Conservation (phyloP, 2,329 filamentous ascomycete genomes). For the Hymenoscyphus albidus region DNA sequence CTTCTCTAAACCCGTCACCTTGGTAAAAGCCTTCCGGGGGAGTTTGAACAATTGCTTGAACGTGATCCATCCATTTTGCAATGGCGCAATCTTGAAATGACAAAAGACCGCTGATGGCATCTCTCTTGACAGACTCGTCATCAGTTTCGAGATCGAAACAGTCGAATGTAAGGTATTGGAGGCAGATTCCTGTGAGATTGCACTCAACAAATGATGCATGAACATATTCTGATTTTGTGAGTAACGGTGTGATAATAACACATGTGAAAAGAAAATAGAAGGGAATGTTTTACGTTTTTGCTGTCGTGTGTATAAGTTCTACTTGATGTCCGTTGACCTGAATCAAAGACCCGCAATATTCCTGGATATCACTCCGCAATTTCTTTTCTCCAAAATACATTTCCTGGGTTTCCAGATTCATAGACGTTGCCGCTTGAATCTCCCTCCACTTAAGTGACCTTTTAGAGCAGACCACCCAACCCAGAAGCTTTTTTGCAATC, state of each 20-base stretch:
- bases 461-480: conserved; percentile 40
- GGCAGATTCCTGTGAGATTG: conserved; percentile 29
- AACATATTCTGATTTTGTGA: not conserved
- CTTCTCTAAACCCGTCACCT: not conserved
- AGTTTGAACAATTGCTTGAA: conserved; percentile 18
- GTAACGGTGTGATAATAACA: not conserved
- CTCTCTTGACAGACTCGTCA: conserved; percentile 5
- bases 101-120: conserved; percentile 21
- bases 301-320: conserved; percentile 39
- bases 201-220: conserved; percentile 17
- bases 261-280: not conserved
- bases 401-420: conserved; percentile 30
- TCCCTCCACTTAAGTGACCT: conserved; percentile 40
- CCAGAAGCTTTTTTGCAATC: conserved; percentile 21
- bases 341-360: conserved; percentile 39
- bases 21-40: conserved; percentile 6
- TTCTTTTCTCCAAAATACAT: conserved; percentile 33
- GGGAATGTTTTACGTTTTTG: conserved; percentile 30
- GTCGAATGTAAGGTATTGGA: conserved; percentile 31
- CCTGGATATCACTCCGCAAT: conserved; percentile 31
- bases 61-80: conserved; percentile 31
- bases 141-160: conserved; percentile 23
- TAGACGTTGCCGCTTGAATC: conserved; percentile 39
- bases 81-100: conserved; percentile 34
- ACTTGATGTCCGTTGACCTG: conserved; percentile 32